Evolutionary conservation across 495 filamentous ascomycete species (phyloP).

Genomic region (Podospora pseudoanserina): DNA sequence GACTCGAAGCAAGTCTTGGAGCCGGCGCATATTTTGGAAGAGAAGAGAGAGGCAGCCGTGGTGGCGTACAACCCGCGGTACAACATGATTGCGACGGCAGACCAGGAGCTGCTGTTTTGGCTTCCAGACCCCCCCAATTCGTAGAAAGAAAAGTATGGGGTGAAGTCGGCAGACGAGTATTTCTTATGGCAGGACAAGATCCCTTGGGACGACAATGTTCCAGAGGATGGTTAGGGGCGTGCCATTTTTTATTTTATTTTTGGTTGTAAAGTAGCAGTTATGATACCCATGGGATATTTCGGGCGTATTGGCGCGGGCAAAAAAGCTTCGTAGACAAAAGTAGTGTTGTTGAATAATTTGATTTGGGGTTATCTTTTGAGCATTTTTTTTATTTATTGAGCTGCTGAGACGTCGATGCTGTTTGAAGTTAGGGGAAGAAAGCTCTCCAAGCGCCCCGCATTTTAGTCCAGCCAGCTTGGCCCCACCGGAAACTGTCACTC

Average conservation of each 20-base stretch:
- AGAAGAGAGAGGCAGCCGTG: conserved; percentile 63
- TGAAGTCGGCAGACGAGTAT: neutral
- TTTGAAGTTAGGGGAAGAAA: neutral
- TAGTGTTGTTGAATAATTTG: neutral
- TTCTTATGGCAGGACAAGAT: neutral
- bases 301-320: neutral
- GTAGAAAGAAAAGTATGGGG: conserved; percentile 22
- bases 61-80: conserved; percentile 86
- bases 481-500: neutral
- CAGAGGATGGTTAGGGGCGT: neutral
- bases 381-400: too few relatives aligned
- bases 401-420: neutral
- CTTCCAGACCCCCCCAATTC: conserved; percentile 64
- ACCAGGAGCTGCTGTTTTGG: conserved; percentile 89
- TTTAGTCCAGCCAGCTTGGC: neutral
- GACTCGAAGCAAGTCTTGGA: conserved; percentile 58
- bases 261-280: neutral
- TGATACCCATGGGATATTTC: neutral
- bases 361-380: neutral
- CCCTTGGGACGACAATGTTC: neutral
- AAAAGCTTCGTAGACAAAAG: neutral
- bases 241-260: conserved; percentile 2
- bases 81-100: conserved; percentile 84
- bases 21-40: conserved; percentile 61
- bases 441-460: conserved; percentile 1